A percentile compares a stretch with the other conserved stretches of the same genome.
phyloP scores from a whole-genome alignment of 148 eudicot species.

The Diospyros kaki region DNA sequence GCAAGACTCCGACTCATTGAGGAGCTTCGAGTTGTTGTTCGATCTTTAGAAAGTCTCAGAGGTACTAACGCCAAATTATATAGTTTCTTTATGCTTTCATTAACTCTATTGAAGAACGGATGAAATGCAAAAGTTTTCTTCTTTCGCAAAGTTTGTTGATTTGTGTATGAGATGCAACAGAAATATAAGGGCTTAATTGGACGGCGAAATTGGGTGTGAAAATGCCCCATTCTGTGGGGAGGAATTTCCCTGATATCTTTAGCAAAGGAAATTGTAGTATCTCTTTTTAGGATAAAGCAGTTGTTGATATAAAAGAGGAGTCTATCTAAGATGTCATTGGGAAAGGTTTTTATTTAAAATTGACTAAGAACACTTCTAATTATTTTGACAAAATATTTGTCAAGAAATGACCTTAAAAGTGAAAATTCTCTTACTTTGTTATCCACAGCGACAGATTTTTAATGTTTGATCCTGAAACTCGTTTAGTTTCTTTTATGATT shows the following conservation, averaged over 20 bases:
- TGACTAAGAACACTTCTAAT: not conserved
- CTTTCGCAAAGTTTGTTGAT: not conserved
- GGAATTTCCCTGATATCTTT: not conserved
- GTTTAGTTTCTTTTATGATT: no score
- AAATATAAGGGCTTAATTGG: not conserved
- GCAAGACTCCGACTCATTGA: slow-evolving; percentile 50
- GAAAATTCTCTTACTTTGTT: not conserved
- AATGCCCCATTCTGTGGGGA: not conserved
- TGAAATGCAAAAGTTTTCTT: not conserved
- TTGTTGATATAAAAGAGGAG: no score
- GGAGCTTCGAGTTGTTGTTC: slow-evolving; percentile 46
- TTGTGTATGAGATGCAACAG: not conserved
- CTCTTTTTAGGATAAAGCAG: no score
- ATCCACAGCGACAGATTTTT: no score
- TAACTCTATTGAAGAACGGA: not conserved
- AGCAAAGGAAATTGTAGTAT: not conserved
- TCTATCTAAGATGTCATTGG: no score
- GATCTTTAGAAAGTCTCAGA: slow-evolving; percentile 68
- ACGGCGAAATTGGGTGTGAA: not conserved
- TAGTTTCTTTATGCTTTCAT: not conserved
- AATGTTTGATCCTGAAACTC: no score
- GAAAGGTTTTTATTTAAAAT: not conserved
- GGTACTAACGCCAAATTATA: slow-evolving; percentile 37
- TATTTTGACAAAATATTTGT: not conserved
- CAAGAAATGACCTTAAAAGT: not conserved